Evolutionary conservation across 2,329 filamentous ascomycete genomes (phyloP).

Genomic region (Endoconidiophora polonica): DNA sequence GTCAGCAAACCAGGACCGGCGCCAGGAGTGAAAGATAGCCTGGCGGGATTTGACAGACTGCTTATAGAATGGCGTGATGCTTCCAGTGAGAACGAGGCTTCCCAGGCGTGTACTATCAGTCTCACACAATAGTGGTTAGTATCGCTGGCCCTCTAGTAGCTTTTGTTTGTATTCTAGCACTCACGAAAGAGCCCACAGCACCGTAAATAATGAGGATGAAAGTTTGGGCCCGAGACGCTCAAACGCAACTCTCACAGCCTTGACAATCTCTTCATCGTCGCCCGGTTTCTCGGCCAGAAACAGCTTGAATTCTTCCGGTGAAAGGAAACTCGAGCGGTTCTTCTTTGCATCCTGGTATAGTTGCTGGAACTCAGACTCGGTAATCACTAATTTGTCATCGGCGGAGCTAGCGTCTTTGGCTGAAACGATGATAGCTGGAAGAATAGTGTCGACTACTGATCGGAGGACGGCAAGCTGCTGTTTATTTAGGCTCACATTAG

Average conservation of each 20-base stretch:
- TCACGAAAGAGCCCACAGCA: conserved; percentile 29
- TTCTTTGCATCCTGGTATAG: conserved; percentile 25
- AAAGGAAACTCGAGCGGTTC: conserved; percentile 23
- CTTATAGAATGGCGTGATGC: conserved; percentile 41
- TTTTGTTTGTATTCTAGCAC: conserved; percentile 14
- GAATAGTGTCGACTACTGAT: conserved; percentile 38
- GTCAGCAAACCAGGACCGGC: conserved; percentile 34
- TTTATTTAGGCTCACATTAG: too few species aligned
- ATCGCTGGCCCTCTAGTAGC: background rate
- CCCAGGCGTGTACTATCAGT: conserved; percentile 40
- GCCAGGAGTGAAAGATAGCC: conserved; percentile 46
- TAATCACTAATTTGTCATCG: conserved; percentile 25
- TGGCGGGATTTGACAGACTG: conserved; percentile 45
- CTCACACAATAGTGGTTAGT: background rate
- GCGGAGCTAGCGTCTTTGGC: conserved; percentile 24
- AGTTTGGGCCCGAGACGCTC: conserved; percentile 20
- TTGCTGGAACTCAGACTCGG: conserved; percentile 32
- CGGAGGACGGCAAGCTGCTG: conserved; percentile 26
- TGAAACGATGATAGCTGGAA: conserved; percentile 39
- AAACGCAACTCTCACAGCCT: conserved; percentile 29
- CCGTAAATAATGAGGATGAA: conserved; percentile 23
- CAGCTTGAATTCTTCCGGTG: conserved; percentile 28
- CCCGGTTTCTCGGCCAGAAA: conserved; percentile 37
- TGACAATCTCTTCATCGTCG: conserved; percentile 34
- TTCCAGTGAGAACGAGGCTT: conserved; percentile 50